Evolutionary conservation across 257 asterid species (phyloP), one percentile per base, ranked within the genome.

Genomic region (Plantago elongata): DNA sequence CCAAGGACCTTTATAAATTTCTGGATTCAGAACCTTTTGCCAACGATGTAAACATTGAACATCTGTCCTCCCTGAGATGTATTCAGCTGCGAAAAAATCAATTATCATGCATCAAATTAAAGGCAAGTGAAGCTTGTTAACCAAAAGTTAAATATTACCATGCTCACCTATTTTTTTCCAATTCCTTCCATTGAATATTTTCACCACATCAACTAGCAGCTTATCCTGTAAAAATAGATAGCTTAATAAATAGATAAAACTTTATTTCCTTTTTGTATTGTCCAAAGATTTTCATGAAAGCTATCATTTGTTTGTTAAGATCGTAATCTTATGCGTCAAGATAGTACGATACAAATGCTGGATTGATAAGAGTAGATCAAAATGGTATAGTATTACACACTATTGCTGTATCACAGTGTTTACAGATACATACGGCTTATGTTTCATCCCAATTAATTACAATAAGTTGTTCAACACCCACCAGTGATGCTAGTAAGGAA

Each of bases 1-100:
- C 95, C 96, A 90, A 48, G 93, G 86, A 75, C 95, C 89, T 79
- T 89, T 89, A 54, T 79, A 79, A 64, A 89, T 86, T 18, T 74
- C 91, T 54, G 97, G 97, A 69, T 87, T 77, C 69, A 89, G 79
- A 76, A 89, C 97, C 67, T 87, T 84, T 68, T 84, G 91, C 96
- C 97, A 90, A 29, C 96, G 95, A 63, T 90, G 96, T 75, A 90
- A 68, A 80, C 96, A 90, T 68, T 90, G 97, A 54, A 87, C 87
- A 47, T 83, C 95, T 49, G 92, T 81, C 75, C 95, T 79, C 64
- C 94, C 94, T 38, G 77, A 64, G 62, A 89, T 63, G 70, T 67
- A 73, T 77, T 77, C 90, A 54, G 97, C 97, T 90, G 81, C 51
- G 63, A 44, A 69, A 74, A 62, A 69, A 55, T 22, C 29, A 48